Evolutionary conservation across 176 grass and related monocot genomes (phyloP), one percentile per base, ranked within the genome.

Genomic region (Poa annua): DNA sequence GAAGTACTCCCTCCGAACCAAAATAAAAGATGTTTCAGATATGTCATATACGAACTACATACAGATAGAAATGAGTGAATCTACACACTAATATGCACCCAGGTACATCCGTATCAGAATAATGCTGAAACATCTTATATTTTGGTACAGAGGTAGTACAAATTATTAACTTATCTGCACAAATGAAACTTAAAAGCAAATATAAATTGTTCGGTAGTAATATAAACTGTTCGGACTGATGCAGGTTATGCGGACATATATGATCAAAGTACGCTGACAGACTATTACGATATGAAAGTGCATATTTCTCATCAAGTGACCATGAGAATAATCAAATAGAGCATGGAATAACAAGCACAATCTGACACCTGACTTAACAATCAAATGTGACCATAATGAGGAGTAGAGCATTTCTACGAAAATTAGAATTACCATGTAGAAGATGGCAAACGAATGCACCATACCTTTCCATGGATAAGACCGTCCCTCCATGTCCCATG

Each of bases 381-480:
- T 44, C 11, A 14, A 71, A 25, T 25, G 29, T 32, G 61, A 64
- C n/a, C 55, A 57, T 57, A 22, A n/a, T 45, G 41, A 42, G 41
- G 7, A 42, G 24, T 29, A 5, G 25, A 63, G 36, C 8, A 41
- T 68, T 45, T 72, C 45, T 48, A 10, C 4, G 4, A 42, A 7
- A 70, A 71, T 45, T 42, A 45, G 21, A 75, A 62, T 21, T 38
- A 34, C 11, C 8, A 64, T 75, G 71, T 22, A 47, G 13, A 70
- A 65, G 53, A 70, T 54, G 53, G 53, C 51, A 60, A 73, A 47
- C 8, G 11, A 16, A 21, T 49, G 57, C 83, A 38, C 44, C 75
- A 79, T 89, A 98, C 93, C 91, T 98, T 98, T 77, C 96, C 96
- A 90, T 95, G 96, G 76, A 98, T 92, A 85, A 98, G 85, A 81